Evolutionary conservation across 305 asterid species (phyloP), one percentile per base, ranked within the genome.

Genomic region (Withania somnifera): DNA sequence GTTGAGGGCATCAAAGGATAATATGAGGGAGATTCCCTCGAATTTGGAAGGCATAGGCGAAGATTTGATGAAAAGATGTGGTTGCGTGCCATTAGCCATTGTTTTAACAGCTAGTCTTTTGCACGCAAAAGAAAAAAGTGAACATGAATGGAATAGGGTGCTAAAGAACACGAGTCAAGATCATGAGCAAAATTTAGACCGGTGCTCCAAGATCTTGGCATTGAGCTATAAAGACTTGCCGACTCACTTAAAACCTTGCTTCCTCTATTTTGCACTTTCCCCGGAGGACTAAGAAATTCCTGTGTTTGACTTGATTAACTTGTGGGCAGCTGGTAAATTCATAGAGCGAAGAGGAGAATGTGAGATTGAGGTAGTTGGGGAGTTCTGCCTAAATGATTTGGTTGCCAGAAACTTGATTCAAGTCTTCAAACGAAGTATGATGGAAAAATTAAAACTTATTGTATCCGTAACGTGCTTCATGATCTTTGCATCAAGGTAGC

Each of bases 181-280:
- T 36, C 3, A 15, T 47, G 75, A 79, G 69, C 69, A 61, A 28
- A n/a, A 58, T 5, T 28, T 28, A 7, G 40, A 82, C 24, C 38
- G 69, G 24, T 78, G 83, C 14, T 57, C 53, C 6, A 13, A 69
- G 56, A 53, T 82, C 28, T 68, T 85, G 81, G 77, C 71, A 30
- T 26, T 45, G 22, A 85, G 85, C 60, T 85, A 85, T 69, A 8
- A 56, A 13, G 83, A 82, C 32, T 78, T 85, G 71, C 87, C 82
- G 38, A 45, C 54, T 2, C 26, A 57, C 32, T 60, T 85, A 22
- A 79, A 63, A 24, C 84, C 79, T 57, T 69, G 73, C 19, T 85
- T 82, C n/a, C 84, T 85, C 10, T 82, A 60, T 38, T 61, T 79
- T 15, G 85, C 85, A 22, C 61, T 82, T 0, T 82, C 58, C 45